Base-by-base conservation (phyloP, 306 rosid genomes). In the Quercus glauca region DNA sequence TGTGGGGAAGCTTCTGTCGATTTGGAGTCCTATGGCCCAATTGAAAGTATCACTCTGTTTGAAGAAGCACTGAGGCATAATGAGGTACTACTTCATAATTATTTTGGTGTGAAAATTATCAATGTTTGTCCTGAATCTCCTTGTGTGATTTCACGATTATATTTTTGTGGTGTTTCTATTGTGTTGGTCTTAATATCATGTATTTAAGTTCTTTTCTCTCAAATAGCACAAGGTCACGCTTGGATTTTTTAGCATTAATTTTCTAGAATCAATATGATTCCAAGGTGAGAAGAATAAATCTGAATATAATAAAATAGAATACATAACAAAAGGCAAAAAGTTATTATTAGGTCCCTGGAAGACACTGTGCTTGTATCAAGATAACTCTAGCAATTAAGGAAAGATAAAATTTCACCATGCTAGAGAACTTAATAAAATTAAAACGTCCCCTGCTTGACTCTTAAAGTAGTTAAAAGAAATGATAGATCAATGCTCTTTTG, bases 61-160 rank as follows among this genome's bases (percentile, higher is more conserved):
- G 87, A 80, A 76, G 97, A 90, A 82, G 98, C 98, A 56, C 80
- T 92, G 76, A 86, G 86, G 86, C 10, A 86, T 76, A 94, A 94
- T 75, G 90, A 88, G 98, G 98, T 94, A 77, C 71, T 72, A 5
- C 5, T 65, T 74, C 58, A 57, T 76, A 60, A 51, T 72, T 70
- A 57, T 21, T 57, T 65, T 57, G 52, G 23, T 58, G 55, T 75
- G 76, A 79, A 60, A 77, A 25, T 11, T 15, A 29, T 56, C 35
- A 14, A 29, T 11, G 25, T 53, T 61, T 52, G 14, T 17, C 77
- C 15, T 67, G 25, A 19, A 19, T 33, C 5, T 59, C 26, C 10
- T 3, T 35, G 15, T 2, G 17, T 13, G 4, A 8, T 35, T 67
- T 64, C 70, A 17, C 2, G 5, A 12, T 33, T 29, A 67, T 35